These are phyloP conservation scores for Pseudogymnoascus verrucosus DNA, from an alignment of 2,329 filamentous ascomycete genomes.

Conservation along the genomic window DNA sequence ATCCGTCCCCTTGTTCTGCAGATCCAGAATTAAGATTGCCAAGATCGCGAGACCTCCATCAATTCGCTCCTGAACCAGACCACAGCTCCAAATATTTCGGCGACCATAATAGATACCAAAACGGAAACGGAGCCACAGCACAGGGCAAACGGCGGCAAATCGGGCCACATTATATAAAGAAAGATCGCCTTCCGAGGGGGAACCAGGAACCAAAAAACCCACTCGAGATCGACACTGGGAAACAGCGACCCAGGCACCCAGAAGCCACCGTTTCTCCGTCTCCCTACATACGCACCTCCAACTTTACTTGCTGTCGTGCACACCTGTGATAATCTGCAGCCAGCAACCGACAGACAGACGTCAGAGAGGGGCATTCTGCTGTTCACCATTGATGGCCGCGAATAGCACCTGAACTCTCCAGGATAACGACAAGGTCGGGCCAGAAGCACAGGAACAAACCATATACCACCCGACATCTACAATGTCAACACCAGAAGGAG, in stretches of 20 bases:
- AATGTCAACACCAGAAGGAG: neutral
- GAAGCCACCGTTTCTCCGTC: slow-evolving; percentile 6
- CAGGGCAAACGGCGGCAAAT: slow-evolving; percentile 2
- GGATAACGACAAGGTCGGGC: slow-evolving; percentile 5
- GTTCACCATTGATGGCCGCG: slow-evolving; percentile 13
- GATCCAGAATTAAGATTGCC: slow-evolving; percentile 8
- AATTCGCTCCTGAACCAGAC: neutral
- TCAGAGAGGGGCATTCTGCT: slow-evolving; percentile 3
- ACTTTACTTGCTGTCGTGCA: slow-evolving; percentile 3
- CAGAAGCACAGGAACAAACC: neutral
- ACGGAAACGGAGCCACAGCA: neutral
- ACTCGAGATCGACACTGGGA: neutral
- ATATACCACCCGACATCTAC: slow-evolving; percentile 1
- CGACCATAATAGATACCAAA: neutral
- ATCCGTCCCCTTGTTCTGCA: slow-evolving; percentile 2
- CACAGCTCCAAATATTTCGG: neutral
- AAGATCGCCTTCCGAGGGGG: neutral
- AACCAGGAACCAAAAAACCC: neutral
- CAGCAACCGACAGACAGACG: neutral
- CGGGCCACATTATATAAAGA: slow-evolving; percentile 5
- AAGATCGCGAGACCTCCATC: slow-evolving; percentile 3
- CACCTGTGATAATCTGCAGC: neutral
- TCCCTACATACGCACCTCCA: slow-evolving; percentile 3
- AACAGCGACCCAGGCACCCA: neutral
- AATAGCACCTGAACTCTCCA: slow-evolving; percentile 13